Conservation (phyloP, 768 basidiomycete species). For the Paxillus involutus region DNA sequence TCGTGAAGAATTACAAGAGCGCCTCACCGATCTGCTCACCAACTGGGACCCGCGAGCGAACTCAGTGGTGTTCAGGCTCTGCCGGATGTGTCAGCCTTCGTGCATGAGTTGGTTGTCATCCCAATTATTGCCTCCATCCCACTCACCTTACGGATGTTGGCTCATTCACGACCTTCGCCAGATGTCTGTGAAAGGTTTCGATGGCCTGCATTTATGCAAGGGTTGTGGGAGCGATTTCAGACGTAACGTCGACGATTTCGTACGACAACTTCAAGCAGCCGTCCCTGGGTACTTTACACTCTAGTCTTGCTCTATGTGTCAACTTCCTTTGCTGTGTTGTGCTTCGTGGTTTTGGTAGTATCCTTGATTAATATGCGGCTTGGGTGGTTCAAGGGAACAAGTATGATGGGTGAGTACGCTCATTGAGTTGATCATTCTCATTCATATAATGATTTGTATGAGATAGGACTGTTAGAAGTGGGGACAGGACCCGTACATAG, state of each 20-base stretch:
- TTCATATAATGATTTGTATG: too few relatives aligned
- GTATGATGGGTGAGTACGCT: too few relatives aligned
- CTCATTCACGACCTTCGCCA: slow-evolving; percentile 20
- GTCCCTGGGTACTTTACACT: slow-evolving; percentile 18
- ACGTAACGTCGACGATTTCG: not conserved
- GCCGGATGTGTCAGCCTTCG: not conserved
- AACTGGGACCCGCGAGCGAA: slow-evolving; percentile 5
- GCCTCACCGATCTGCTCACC: slow-evolving; percentile 15
- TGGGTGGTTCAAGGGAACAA: too few relatives aligned
- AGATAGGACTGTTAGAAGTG: too few relatives aligned
- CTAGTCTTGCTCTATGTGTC: not conserved
- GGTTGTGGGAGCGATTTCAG: not conserved
- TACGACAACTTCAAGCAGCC: slow-evolving; percentile 3
- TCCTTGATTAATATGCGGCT: too few relatives aligned
- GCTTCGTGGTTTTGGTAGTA: too few relatives aligned
- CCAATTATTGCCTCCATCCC: slow-evolving; percentile 5
- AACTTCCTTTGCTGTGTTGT: not conserved
- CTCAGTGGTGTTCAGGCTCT: not conserved
- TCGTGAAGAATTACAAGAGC: slow-evolving; percentile 29
- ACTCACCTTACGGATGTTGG: slow-evolving; percentile 17
- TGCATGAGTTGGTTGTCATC: slow-evolving; percentile 7
- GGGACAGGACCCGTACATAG: not conserved
- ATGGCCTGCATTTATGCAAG: not conserved
- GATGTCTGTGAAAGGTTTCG: slow-evolving; percentile 1
- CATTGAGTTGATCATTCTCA: too few relatives aligned